These are phyloP conservation scores for Cryptococcus deneoformans DNA, from an alignment of 1,284 basidiomycete species.

Conservation along the genomic window DNA sequence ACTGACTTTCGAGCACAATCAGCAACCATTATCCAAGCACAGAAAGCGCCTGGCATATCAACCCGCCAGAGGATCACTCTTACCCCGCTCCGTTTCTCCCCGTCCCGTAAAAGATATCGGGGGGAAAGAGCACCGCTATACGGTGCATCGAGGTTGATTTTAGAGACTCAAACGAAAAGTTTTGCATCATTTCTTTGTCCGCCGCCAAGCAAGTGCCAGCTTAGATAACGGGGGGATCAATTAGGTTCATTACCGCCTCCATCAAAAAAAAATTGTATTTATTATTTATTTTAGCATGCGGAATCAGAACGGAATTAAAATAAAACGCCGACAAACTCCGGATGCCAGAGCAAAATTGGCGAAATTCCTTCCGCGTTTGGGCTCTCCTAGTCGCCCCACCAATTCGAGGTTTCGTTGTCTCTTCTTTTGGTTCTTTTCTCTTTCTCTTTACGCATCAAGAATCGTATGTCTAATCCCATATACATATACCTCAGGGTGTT, in stretches of 20 bases:
- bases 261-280: background rate
- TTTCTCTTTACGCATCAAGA: slow-evolving; percentile 14
- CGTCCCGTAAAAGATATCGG: slow-evolving; percentile 5
- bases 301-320: background rate
- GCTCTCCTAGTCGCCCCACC: background rate
- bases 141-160: slow-evolving; percentile 28
- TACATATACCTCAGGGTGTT: background rate
- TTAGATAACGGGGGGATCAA: too few species aligned
- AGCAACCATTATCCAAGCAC: background rate
- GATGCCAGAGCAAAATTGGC: background rate
- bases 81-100: slow-evolving; percentile 43
- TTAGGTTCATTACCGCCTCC: background rate
- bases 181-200: background rate
- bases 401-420: slow-evolving; percentile 9
- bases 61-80: slow-evolving; percentile 8
- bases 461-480: slow-evolving; percentile 12
- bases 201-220: too few species aligned
- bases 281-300: background rate
- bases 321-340: background rate
- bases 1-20: background rate
- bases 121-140: slow-evolving; percentile 22
- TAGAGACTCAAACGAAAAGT: slow-evolving; percentile 2
- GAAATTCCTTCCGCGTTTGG: background rate
- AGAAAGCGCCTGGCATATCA: background rate
- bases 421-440: background rate